Base-by-base conservation (phyloP, 1,284 basidiomycete species). In the Waitea zeae region DNA sequence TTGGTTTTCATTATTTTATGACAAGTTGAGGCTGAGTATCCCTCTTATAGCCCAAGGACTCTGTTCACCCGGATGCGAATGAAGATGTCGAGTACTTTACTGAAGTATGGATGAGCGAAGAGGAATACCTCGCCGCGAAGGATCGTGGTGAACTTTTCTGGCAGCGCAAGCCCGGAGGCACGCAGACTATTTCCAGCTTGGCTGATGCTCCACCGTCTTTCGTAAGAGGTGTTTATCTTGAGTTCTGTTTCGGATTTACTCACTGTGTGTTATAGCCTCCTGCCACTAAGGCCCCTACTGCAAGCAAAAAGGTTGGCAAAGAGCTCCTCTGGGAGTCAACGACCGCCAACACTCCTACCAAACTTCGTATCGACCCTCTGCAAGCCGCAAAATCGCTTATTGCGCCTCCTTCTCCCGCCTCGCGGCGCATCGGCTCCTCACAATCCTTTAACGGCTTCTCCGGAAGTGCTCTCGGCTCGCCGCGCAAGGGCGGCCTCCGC, bases 21-120 rank as follows among this genome's bases (percentile, higher is more conserved):
- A n/a, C n/a, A n/a, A n/a, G n/a, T n/a, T n/a, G n/a, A n/a, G n/a
- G n/a, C n/a, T n/a, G n/a, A n/a, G 28, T 34, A n/a, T n/a, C n/a
- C n/a, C n/a, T n/a, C n/a, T 38, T 37, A 19, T 41, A 84, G 81
- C 80, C 80, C 3, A 55, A 64, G 37, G 80, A 84, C 46, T 83
- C 80, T 12, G 59, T 70, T 37, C 81, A 84, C 49, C 75, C 76
- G 2, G 80, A 84, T 50, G 66, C 68, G 32, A 56, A 65, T 39
- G 67, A 63, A 12, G 67, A 70, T 39, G 53, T 80, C 13, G 68
- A 78, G 39, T 68, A 83, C 20, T 73, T 67, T 42, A 63, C 83
- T 12, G 79, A 83, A 48, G 64, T 59, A 17, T 84, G 81, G 81
- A 59, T 80, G 33, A 70, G 71, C 5, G 81, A 84, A 34, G 75